These are phyloP conservation scores for Monosporascus cannonballus DNA, from an alignment of 2,329 filamentous ascomycete species.

Conservation along the genomic window DNA sequence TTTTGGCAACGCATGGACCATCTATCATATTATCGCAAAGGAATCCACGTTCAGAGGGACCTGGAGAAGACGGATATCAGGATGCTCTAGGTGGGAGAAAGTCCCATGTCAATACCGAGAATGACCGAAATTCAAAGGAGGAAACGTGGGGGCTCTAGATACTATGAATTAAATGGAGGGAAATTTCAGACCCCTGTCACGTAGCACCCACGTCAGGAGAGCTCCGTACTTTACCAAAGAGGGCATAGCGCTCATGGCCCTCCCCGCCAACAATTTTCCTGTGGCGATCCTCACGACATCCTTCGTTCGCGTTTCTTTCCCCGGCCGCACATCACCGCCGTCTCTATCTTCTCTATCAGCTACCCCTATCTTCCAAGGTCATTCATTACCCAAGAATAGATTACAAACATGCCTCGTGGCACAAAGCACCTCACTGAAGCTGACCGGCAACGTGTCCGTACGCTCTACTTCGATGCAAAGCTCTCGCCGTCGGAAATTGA, in stretches of 20 bases:
- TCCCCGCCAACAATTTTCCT: neutral
- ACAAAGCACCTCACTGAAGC: conserved; percentile 4
- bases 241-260: neutral
- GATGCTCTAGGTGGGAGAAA: no score
- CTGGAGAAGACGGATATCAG: no score
- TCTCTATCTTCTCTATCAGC: neutral
- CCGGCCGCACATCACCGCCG: neutral
- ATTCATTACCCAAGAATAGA: neutral
- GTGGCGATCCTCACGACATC: neutral
- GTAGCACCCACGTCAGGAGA: neutral
- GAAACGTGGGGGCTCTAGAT: neutral
- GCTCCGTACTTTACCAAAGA: neutral
- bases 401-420: neutral
- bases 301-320: neutral
- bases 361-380: neutral
- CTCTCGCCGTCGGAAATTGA: conserved; percentile 1
- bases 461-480: conserved; percentile 4
- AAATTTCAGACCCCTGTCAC: neutral
- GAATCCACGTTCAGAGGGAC: no score
- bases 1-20: no score
- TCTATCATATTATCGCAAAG: no score
- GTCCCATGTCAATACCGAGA: no score
- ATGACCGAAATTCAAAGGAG: no score
- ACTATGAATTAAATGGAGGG: neutral
- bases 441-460: conserved; percentile 4